Evolutionary conservation across 176 grass and related monocot species (phyloP), one percentile per base, ranked within the genome.

Genomic region (Carex cristatella): DNA sequence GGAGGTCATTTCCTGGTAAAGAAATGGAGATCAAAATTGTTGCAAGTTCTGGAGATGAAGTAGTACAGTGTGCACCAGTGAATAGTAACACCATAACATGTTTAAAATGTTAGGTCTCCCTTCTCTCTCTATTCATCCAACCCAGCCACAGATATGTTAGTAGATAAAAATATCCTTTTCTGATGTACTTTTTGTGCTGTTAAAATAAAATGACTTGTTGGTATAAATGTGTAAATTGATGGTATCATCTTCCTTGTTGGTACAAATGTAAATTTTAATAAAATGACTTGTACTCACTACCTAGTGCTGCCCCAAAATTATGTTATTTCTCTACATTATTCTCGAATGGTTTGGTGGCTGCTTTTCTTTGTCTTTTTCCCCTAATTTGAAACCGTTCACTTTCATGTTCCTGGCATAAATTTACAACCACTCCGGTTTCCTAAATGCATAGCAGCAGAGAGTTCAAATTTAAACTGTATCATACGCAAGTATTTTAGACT

Each of bases 1-100:
- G 90, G 57, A 92, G 97, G 79, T 96, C 97, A 27, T 94, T 87
- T 65, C 93, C 93, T 30, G 89, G 81, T 27, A 89, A 83, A 56
- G 68, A 81, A 49, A 30, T 16, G 54, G 87, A 85, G 35, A 74
- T 46, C 55, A 73, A 72, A n/a, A 30, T 89, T 4, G 85, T 83
- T 13, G 84, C 70, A 85, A 87, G 18, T 27, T 83, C 61, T 74
- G 89, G 10, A 78, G 51, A 55, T 33, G 3, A 72, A 83, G 89
- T 86, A 33, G 48, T 94, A 19, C 76, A 90, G 1, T 86, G 83
- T 80, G 80, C 89, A 60, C 93, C 87, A 59, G 44, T 88, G 84
- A 94, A 94, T 53, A 90, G 82, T 80, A 87, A 88, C 84, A 18
- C 89, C 67, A 84, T 66, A 71, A 90, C 10, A 74, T 44, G 65